Conservation (phyloP, 1,284 basidiomycete species). For the Mycosarcoma maydis region DNA sequence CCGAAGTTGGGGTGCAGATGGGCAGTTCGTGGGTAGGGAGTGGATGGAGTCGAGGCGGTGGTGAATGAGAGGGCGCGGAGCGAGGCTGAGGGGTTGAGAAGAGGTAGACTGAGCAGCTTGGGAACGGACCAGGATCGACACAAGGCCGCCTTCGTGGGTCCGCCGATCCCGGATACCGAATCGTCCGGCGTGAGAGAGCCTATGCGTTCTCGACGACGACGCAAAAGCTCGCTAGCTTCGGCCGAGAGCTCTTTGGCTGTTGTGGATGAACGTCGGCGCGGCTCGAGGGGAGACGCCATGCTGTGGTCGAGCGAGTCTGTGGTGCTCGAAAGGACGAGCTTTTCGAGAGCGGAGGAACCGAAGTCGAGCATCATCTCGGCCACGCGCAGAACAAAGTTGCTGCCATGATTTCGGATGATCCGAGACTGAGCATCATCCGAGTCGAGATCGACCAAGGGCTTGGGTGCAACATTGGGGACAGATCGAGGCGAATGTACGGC, state of each 20-base stretch:
- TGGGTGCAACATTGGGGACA: constrained; percentile 1
- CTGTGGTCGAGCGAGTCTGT: constrained; percentile 1
- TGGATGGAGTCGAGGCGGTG: constrained; percentile 24
- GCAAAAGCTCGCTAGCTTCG: constrained; percentile 32
- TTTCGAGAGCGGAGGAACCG: constrained; percentile 35
- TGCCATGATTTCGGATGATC: constrained; percentile 27
- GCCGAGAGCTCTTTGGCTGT: constrained; percentile 33
- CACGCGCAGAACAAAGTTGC: constrained; percentile 36
- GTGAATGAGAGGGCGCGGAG: constrained; percentile 24
- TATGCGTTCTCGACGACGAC: constrained; percentile 29
- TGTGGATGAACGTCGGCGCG: constrained; percentile 22
- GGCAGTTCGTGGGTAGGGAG: constrained; percentile 8
- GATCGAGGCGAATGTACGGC: neutral
- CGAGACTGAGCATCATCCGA: constrained; percentile 30
- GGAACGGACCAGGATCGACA: constrained; percentile 34
- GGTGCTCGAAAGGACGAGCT: constrained; percentile 10
- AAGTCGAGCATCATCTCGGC: constrained; percentile 45
- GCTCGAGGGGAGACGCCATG: constrained; percentile 13
- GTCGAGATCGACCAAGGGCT: constrained; percentile 11
- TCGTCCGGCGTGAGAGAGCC: constrained; percentile 14
- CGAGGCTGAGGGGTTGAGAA: constrained; percentile 28
- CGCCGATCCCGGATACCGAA: neutral
- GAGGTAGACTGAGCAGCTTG: constrained; percentile 33
- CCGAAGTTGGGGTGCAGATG: constrained; percentile 23
- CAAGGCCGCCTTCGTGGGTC: constrained; percentile 6